Evolutionary conservation across 2,329 filamentous ascomycete species (phyloP).

Genomic region (Leptographium galeiforme): DNA sequence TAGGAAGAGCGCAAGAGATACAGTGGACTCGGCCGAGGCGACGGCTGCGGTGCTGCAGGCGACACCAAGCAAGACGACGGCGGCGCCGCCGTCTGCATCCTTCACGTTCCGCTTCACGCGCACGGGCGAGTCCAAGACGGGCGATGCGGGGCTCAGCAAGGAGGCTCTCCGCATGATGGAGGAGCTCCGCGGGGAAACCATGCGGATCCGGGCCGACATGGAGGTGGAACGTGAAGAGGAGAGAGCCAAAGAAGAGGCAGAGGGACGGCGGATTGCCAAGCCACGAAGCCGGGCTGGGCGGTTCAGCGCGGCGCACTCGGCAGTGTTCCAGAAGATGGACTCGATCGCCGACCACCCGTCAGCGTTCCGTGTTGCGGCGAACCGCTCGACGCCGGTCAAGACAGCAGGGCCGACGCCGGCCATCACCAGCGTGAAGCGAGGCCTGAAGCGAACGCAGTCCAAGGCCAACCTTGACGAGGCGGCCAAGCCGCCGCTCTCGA

Average conservation of each 20-base stretch:
- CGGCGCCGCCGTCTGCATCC: conserved; percentile 34
- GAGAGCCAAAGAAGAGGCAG: conserved; percentile 30
- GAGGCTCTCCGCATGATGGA: conserved; percentile 48
- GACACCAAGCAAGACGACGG: conserved; percentile 49
- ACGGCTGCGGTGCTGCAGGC: conserved; percentile 30
- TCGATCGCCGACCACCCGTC: conserved; percentile 83
- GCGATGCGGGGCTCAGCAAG: conserved; percentile 40
- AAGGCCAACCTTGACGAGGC: conserved; percentile 51
- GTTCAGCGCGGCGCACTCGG: conserved; percentile 76
- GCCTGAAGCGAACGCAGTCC: conserved; percentile 39
- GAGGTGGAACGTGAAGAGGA: conserved; percentile 46
- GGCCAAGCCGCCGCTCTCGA: conserved; percentile 15
- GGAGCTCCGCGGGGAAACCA: conserved; percentile 59
- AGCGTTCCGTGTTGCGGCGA: conserved; percentile 50
- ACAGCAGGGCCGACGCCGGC: conserved; percentile 9
- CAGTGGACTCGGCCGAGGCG: conserved; percentile 12
- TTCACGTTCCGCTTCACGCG: conserved; percentile 54
- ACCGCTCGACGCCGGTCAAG: conserved; percentile 35
- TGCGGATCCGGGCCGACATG: conserved; percentile 57
- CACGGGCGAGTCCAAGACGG: conserved; percentile 16
- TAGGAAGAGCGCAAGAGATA: conserved; percentile 16
- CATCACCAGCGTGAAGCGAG: conserved; percentile 8
- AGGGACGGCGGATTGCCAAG: conserved; percentile 53
- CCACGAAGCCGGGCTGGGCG: conserved; percentile 66
- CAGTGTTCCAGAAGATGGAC: conserved; percentile 94